A percentile compares a stretch with the other conserved stretches of the same genome.
phyloP scores from a whole-genome alignment of 257 asterid species.

The Scutellaria minor region DNA sequence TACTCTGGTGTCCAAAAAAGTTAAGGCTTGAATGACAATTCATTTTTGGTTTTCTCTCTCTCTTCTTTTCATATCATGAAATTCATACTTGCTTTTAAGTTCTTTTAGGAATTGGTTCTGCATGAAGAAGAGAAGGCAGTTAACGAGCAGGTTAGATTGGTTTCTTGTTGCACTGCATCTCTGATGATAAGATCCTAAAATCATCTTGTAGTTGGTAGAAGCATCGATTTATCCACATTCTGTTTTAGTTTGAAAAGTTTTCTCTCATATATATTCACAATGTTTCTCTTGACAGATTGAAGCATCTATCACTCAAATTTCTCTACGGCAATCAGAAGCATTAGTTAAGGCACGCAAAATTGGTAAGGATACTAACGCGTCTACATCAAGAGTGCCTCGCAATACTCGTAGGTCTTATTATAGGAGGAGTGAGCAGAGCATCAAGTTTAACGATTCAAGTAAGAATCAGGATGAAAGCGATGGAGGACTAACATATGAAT shows the following conservation, averaged over 20 bases:
- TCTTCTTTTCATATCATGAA: neutral
- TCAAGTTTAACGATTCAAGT: slow-evolving; percentile 6
- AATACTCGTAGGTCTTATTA: neutral
- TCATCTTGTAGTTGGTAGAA: too few relatives aligned
- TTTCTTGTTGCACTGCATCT: neutral
- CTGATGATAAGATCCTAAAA: neutral
- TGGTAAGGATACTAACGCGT: neutral
- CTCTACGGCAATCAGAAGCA: slow-evolving; percentile 20
- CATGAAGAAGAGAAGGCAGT: slow-evolving; percentile 24
- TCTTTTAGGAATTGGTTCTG: slow-evolving; percentile 26
- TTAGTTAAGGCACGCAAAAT: neutral
- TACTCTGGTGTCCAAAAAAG: neutral
- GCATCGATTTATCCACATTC: too few relatives aligned
- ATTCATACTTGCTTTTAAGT: neutral
- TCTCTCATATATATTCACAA: neutral
- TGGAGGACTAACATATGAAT: neutral
- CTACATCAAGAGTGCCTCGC: slow-evolving; percentile 17
- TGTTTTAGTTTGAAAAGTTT: too few relatives aligned
- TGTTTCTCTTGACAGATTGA: slow-evolving; percentile 7
- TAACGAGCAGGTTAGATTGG: slow-evolving; percentile 24
- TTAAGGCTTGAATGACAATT: neutral
- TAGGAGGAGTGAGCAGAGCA: neutral
- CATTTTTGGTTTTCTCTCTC: neutral
- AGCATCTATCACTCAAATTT: slow-evolving; percentile 11
- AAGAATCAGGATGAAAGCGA: neutral